Conservation (phyloP, 2,329 filamentous ascomycete genomes). For the Thielaviopsis populi region DNA sequence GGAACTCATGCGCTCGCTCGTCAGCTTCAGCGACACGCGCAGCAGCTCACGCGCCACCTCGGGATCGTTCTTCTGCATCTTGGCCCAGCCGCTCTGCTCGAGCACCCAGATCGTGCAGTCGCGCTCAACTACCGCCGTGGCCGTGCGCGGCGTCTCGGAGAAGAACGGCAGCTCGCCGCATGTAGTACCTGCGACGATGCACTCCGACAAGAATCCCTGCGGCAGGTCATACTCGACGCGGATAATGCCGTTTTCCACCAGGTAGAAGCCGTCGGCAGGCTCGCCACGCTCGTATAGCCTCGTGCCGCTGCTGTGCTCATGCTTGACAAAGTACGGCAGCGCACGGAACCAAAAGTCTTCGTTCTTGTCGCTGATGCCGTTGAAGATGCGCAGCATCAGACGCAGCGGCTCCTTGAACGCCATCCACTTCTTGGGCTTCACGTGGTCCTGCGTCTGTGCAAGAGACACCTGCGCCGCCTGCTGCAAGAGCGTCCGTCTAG, state of each 20-base stretch:
- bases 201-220: conserved; percentile 77
- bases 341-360: conserved; percentile 92
- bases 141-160: conserved; percentile 72
- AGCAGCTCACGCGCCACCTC: conserved; percentile 74
- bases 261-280: conserved; percentile 67
- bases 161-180: conserved; percentile 97
- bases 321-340: conserved; percentile 57
- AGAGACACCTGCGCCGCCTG: conserved; percentile 48
- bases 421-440: conserved; percentile 60
- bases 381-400: conserved; percentile 89
- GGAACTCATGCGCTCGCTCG: conserved; percentile 74
- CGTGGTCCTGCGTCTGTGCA: conserved; percentile 43
- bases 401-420: conserved; percentile 80
- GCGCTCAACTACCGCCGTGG: conserved; percentile 69
- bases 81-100: conserved; percentile 54
- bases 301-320: conserved; percentile 52
- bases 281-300: conserved; percentile 69
- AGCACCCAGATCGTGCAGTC: conserved; percentile 75
- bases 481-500: conserved; percentile 61
- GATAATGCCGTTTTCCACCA: conserved; percentile 78
- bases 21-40: conserved; percentile 79
- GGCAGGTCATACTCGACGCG: conserved; percentile 82
- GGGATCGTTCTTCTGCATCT: conserved; percentile 54
- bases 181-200: conserved; percentile 85
- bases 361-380: conserved; percentile 68